Conservation (phyloP, 257 asterid genomes). For the Solanum lycopersicoides region DNA sequence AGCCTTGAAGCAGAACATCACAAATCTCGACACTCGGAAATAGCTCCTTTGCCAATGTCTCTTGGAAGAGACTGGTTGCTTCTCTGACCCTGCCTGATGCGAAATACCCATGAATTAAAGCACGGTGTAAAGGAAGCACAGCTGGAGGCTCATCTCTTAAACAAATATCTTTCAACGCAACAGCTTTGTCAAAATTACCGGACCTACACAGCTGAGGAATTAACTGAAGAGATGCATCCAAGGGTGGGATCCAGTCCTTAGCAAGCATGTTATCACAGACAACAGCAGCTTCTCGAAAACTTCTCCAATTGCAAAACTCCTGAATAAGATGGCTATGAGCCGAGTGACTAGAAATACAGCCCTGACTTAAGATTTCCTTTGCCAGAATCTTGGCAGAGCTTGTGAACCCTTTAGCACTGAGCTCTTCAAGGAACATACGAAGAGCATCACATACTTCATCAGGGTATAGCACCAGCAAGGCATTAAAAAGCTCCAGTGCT, state of each 20-base stretch:
- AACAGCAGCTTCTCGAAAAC: slow-evolving; percentile 33
- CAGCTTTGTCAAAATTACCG: slow-evolving; percentile 37
- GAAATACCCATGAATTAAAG: slow-evolving; percentile 48
- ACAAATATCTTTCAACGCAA: slow-evolving; percentile 31
- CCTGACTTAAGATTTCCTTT: slow-evolving; percentile 29
- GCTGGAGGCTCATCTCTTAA: slow-evolving; percentile 27
- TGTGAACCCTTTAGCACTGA: slow-evolving; percentile 44
- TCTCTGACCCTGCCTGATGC: slow-evolving; percentile 25
- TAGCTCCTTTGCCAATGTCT: slow-evolving; percentile 19
- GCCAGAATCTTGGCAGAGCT: slow-evolving; percentile 28
- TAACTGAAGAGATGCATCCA: slow-evolving; percentile 30
- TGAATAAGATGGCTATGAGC: slow-evolving; percentile 32
- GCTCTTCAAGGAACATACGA: slow-evolving; percentile 29
- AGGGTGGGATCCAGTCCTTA: slow-evolving; percentile 28
- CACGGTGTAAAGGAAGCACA: slow-evolving; percentile 18
- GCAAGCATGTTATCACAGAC: slow-evolving; percentile 37
- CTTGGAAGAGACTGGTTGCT: slow-evolving; percentile 35
- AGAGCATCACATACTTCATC: slow-evolving; percentile 8
- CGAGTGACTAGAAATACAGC: slow-evolving; percentile 7
- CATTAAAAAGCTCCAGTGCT: slow-evolving; percentile 51
- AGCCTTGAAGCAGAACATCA: slow-evolving; percentile 32
- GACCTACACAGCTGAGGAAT: slow-evolving; percentile 41
- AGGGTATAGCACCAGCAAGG: slow-evolving; percentile 13
- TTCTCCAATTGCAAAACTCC: slow-evolving; percentile 53
- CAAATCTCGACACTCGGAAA: slow-evolving; percentile 20